phyloP scores from a whole-genome alignment of 257 asterid genomes.

The Solanum etuberosum region DNA sequence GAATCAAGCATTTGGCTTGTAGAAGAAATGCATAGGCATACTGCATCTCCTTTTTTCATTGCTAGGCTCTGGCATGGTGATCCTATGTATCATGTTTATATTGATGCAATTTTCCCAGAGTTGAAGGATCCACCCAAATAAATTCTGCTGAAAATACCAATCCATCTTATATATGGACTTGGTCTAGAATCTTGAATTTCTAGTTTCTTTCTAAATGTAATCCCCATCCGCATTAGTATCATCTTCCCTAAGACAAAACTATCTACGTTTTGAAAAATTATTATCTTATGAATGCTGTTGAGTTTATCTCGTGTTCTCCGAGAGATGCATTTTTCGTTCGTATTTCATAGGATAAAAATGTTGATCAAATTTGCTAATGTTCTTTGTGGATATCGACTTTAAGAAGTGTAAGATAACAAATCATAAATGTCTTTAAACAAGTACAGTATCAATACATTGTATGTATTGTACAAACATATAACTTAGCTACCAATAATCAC shows the following conservation, averaged over 20 bases:
- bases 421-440: background rate
- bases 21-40: slow-evolving; percentile 51
- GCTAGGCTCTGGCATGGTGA: slow-evolving; percentile 45
- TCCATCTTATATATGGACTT: background rate
- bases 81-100: slow-evolving; percentile 23
- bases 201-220: background rate
- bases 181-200: background rate
- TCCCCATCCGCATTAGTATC: background rate
- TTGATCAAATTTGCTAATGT: background rate
- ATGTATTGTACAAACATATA: background rate
- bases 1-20: slow-evolving; percentile 60
- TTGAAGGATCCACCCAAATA: slow-evolving; percentile 1
- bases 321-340: background rate
- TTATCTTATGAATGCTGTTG: background rate
- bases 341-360: background rate
- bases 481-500: slow-evolving; percentile 38
- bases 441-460: background rate
- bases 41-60: slow-evolving; percentile 40
- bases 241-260: background rate
- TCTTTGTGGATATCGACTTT: background rate
- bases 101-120: slow-evolving; percentile 38
- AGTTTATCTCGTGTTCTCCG: background rate
- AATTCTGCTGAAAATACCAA: background rate
- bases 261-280: no score
- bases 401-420: background rate